Percentiles rank a stretch among this genome's conserved stretches.
Conservation (phyloP, 75 land plant genomes). For the Selaginella tamariscina region DNA sequence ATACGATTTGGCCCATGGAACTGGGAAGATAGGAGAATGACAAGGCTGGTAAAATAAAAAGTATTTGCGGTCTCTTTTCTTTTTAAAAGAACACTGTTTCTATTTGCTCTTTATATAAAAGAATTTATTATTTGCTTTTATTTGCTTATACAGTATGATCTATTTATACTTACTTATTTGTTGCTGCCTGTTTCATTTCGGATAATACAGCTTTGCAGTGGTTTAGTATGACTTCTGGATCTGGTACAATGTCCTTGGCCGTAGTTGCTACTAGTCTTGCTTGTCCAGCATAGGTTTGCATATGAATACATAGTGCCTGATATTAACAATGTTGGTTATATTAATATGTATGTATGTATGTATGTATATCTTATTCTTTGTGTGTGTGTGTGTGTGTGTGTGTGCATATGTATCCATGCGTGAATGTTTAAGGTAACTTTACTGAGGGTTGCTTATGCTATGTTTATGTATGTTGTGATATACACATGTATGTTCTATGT, state of each 20-base stretch:
- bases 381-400: constrained; percentile 14
- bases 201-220: constrained; percentile 36
- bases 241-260: constrained; percentile 40
- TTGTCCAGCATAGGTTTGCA: constrained; percentile 53
- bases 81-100: background rate
- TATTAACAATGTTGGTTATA: constrained; percentile 10
- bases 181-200: constrained; percentile 26
- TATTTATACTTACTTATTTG: too few relatives aligned
- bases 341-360: background rate
- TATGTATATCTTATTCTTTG: background rate
- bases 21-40: background rate
- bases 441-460: too few relatives aligned
- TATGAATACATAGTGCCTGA: constrained; percentile 53
- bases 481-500: too few relatives aligned
- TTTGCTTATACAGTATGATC: too few relatives aligned
- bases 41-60: background rate
- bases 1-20: background rate
- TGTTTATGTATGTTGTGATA: too few relatives aligned
- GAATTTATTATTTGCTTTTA: too few relatives aligned
- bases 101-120: too few relatives aligned
- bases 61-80: background rate
- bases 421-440: background rate
- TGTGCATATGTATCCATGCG: background rate
- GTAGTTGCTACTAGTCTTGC: constrained; percentile 38
- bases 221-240: constrained; percentile 39